phyloP scores from a whole-genome alignment of 2,329 filamentous ascomycete genomes.

The Parascedosporium putredinis region DNA sequence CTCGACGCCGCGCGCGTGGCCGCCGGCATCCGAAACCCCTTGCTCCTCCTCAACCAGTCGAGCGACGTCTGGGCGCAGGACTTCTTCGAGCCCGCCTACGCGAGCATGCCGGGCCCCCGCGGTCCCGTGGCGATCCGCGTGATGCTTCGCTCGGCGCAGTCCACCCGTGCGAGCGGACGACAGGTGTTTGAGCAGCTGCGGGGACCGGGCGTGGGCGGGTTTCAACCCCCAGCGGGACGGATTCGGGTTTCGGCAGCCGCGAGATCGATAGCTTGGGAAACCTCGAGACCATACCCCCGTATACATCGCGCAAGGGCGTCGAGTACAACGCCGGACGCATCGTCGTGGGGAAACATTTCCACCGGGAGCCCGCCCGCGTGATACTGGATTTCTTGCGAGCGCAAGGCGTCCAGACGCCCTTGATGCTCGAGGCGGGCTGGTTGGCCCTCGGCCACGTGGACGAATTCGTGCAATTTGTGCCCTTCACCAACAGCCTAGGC shows the following conservation, averaged over 20 bases:
- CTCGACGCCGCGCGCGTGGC: conserved; percentile 10
- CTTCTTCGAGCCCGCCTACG: conserved; percentile 26
- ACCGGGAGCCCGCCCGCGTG: conserved; percentile 11
- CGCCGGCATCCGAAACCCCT: conserved; percentile 13
- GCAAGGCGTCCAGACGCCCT: conserved; percentile 19
- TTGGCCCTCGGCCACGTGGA: conserved; percentile 22
- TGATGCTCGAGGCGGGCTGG: conserved; percentile 22
- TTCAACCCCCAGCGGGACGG: conserved; percentile 17
- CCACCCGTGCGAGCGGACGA: conserved; percentile 17
- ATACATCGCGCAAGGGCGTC: conserved; percentile 13
- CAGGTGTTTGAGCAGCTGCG: conserved; percentile 23
- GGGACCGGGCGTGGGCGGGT: conserved; percentile 19
- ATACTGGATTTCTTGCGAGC: conserved; percentile 17
- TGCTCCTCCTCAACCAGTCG: conserved; percentile 15
- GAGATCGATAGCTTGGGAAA: conserved; percentile 20
- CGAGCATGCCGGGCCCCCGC: conserved; percentile 25
- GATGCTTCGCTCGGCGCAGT: conserved; percentile 22
- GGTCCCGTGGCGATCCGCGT: conserved; percentile 22
- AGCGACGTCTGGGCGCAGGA: conserved; percentile 28
- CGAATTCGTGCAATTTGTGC: conserved; percentile 24
- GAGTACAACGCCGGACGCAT: conserved; percentile 8
- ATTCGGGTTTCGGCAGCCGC: conserved; percentile 10
- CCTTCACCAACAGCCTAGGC: conserved; percentile 12
- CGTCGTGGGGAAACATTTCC: conserved; percentile 13
- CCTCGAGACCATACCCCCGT: conserved; percentile 25